These are phyloP conservation scores for Paramecium primaurelia DNA, from an alignment of 73 alveolate species.

Conservation along the genomic window DNA sequence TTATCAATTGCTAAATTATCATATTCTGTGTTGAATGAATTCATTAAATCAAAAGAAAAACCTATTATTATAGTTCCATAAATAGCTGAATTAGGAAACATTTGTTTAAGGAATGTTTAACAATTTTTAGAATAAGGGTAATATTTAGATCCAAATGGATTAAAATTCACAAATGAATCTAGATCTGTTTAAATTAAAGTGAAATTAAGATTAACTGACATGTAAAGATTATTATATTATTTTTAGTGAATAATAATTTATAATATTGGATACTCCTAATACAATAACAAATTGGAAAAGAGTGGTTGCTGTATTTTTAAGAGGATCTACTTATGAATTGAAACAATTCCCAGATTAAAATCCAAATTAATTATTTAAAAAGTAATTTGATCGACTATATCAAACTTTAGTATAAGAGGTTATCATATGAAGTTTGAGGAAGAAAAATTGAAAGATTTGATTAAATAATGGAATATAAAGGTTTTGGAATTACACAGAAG, in stretches of 20 bases:
- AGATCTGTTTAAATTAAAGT: not conserved
- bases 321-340: conserved; percentile 70
- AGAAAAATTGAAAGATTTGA: conserved; percentile 44
- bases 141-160: conserved; percentile 49
- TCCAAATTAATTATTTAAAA: conserved; percentile 58
- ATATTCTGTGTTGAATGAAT: conserved; percentile 1
- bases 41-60: conserved; percentile 39
- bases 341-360: conserved; percentile 61
- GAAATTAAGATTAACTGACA: conserved; percentile 20
- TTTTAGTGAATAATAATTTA: conserved; percentile 47
- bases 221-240: not conserved
- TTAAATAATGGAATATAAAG: conserved; percentile 59
- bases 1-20: not conserved
- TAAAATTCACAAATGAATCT: conserved; percentile 6
- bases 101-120: conserved; percentile 60
- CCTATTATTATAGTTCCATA: conserved; percentile 77
- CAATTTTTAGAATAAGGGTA: conserved; percentile 66
- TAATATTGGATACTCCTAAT: conserved; percentile 63
- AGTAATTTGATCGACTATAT: not conserved
- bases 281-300: conserved; percentile 48
- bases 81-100: conserved; percentile 56
- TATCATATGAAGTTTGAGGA: conserved; percentile 63
- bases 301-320: conserved; percentile 72
- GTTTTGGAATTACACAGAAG: conserved; percentile 54
- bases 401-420: conserved; percentile 63